Evolutionary conservation across 441 rosid species (phyloP), one percentile per base, ranked within the genome.

Genomic region (Theobroma grandiflorum): DNA sequence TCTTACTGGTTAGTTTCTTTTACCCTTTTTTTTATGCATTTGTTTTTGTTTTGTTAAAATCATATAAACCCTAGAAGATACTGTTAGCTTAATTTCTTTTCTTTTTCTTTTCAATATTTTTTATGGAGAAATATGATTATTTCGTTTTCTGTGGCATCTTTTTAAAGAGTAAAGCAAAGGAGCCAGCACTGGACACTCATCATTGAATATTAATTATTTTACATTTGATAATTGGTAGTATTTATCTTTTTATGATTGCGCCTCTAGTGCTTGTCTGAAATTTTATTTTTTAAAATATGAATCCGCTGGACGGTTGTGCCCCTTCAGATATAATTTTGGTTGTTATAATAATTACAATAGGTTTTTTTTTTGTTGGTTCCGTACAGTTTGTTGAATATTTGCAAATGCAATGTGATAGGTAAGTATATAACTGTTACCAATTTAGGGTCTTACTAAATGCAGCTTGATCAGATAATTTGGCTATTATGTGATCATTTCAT

Each of bases 1-100:
- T 90, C 97, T 95, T 75, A 95, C 99, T 63, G 98, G 98, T 97
- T 86, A 80, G 72, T 57, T 40, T 52, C 58, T 18, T 71, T 33
- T 62, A 76, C 42, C 37, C 22, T 74, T 10, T 38, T 40, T 20
- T 22, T 49, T 45, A 2, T 55, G 3, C 53, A 35, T 26, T 45
- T 42, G n/a, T 15, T 59, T 58, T 31, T 12, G 6, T 47, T 4
- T 38, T 10, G 2, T 77, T 8, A 31, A 80, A 76, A 72, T 80
- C 37, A 57, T 15, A 75, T 47, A 61, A 82, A 65, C 78, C 80
- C 42, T 53, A 75, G 77, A 61, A 43, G 37, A 53, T 15, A 33
- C 20, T 22, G 52, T 79, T 74, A 16, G 62, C 20, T 52, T 75
- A 45, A 58, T 80, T 78, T 22, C 31, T 26, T 26, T 26, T 26